Percentiles rank a stretch among this genome's conserved stretches.
Conservation (phyloP, 2,329 filamentous ascomycete species). For the Plenodomus lindquistii region DNA sequence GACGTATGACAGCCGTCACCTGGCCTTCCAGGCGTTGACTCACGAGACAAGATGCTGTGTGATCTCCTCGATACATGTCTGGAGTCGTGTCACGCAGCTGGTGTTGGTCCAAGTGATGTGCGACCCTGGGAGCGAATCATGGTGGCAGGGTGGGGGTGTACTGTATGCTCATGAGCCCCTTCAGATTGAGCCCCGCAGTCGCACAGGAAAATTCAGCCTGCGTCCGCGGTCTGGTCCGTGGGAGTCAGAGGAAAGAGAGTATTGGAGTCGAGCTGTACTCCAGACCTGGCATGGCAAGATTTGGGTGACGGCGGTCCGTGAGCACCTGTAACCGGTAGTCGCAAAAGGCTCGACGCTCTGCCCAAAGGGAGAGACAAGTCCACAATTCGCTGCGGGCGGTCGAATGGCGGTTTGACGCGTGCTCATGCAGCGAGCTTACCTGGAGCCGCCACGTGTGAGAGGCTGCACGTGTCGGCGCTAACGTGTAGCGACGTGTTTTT, state of each 20-base stretch:
- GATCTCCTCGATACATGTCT: too few relatives aligned
- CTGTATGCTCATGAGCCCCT: too few relatives aligned
- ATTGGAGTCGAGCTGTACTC: neutral
- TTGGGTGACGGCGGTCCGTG: neutral
- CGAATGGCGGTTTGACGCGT: conserved; percentile 41
- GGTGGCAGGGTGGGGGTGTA: too few relatives aligned
- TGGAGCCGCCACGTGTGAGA: conserved; percentile 15
- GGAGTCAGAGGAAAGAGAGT: too few relatives aligned
- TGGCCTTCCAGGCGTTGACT: too few relatives aligned
- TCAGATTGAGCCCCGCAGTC: neutral
- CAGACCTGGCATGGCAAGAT: neutral
- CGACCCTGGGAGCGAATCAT: too few relatives aligned
- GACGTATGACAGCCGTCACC: too few relatives aligned
- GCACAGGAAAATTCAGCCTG: neutral
- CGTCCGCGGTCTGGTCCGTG: neutral
- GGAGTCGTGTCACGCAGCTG: neutral
- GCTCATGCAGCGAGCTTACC: conserved; percentile 34
- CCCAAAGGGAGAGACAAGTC: conserved; percentile 8
- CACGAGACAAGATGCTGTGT: too few relatives aligned
- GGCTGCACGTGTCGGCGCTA: conserved; percentile 8
- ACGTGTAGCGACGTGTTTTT: conserved; percentile 10
- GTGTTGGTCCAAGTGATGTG: neutral
- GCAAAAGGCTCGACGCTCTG: conserved; percentile 10
- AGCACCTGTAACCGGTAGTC: conserved; percentile 5
- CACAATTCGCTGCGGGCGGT: conserved; percentile 18